Evolutionary conservation across 1,284 basidiomycete species (phyloP), one percentile per base, ranked within the genome.

Genomic region (Leucoagaricus sp.): DNA sequence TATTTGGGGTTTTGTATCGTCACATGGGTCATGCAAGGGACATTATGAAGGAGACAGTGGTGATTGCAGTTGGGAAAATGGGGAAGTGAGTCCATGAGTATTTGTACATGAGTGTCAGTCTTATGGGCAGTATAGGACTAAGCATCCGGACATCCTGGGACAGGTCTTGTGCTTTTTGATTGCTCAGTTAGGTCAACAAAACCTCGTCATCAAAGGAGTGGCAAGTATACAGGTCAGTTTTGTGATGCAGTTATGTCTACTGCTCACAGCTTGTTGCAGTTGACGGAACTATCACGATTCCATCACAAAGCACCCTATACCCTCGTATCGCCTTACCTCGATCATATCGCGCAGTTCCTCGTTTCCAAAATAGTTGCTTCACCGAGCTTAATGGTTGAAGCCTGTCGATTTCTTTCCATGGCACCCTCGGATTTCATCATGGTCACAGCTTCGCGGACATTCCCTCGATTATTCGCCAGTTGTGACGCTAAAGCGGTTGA

Each of bases 401-500:
- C 79, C 2, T 89, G 87, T 64, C 81, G 79, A 19, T 80, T 92
- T 59, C 73, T 92, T 60, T 76, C 77, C 1, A 73, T 85, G 29
- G 69, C 76, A 10, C 75, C 79, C 0, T 68, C 74, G 12, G 83
- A 85, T 60, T 94, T 96, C 67, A 76, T 96, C 53, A 76, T 79
- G 2, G 76, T 84, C 17, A 91, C 87, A 0, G 77, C 91, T 9
- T 69, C 79, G 2, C 77, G 83, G 56, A 90, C 86, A 0, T 75
- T 95, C 1, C 94, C 94, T 0, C 73, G 78, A 19, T 69, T 95
- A 31, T 89, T 94, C 61, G 83, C 84, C 4, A 76, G 76, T 33
- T 79, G 83, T 58, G 84, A 94, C 48, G 67, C 80, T 1, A 75
- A 73, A 36, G 69, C 82, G 56, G 66, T 84, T 61, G 71, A 80